These are phyloP conservation scores for Gigaspora rosea DNA, from an alignment of 192 early-diverging fungal genomes.

Conservation along the genomic window DNA sequence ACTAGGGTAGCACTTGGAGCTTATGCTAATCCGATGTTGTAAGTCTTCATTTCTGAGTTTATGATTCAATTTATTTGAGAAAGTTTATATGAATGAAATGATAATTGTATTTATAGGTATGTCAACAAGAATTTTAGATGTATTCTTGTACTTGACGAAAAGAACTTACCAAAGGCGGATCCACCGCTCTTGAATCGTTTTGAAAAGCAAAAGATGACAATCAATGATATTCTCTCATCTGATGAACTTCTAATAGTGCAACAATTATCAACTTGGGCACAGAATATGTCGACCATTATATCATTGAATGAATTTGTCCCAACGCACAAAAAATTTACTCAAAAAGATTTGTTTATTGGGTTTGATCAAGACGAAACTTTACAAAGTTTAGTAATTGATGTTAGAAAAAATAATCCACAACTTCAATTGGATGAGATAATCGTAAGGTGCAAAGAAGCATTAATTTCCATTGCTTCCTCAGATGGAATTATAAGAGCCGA, in stretches of 20 bases:
- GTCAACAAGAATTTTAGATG: conserved; percentile 26
- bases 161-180: conserved; percentile 17
- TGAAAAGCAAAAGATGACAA: conserved; percentile 28
- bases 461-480: conserved; percentile 20
- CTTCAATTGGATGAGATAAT: neutral
- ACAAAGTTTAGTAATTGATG: conserved; percentile 28
- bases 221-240: conserved; percentile 4
- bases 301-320: neutral
- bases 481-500: conserved; percentile 18
- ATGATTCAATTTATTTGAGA: neutral
- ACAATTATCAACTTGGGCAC: neutral
- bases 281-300: neutral
- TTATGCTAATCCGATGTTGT: conserved; percentile 34
- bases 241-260: neutral
- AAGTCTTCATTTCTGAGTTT: neutral
- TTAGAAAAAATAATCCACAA: conserved; percentile 1
- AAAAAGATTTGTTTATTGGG: conserved; percentile 32
- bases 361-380: conserved; percentile 29
- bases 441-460: neutral
- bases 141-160: conserved; percentile 32
- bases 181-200: conserved; percentile 29
- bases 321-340: conserved; percentile 1
- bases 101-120: conserved; percentile 12
- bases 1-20: conserved; percentile 29
- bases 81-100: neutral